Conservation (phyloP, 768 basidiomycete species). For the Mycena galopus region DNA sequence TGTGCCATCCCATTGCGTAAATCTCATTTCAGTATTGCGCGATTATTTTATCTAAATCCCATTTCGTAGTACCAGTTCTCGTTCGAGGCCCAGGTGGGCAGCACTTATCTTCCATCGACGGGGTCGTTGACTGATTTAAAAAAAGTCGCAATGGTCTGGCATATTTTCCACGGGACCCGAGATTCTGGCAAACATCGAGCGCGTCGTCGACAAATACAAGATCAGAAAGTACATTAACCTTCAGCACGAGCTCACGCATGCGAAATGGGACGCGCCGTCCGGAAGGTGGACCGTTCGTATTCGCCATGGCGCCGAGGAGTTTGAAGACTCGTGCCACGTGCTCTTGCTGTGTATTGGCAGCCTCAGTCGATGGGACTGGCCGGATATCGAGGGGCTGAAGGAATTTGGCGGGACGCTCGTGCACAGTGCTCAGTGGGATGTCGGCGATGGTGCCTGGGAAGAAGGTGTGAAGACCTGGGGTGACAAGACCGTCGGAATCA, state of each 20-base stretch:
- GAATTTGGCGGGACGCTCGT: constrained; percentile 68
- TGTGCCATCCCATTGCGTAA: too few relatives aligned
- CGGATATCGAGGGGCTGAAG: constrained; percentile 69
- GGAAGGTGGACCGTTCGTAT: constrained; percentile 71
- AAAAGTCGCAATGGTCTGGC: too few relatives aligned
- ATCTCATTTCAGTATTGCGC: too few relatives aligned
- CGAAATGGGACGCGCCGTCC: constrained; percentile 49
- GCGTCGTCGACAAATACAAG: constrained; percentile 25
- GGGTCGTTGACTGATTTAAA: too few relatives aligned
- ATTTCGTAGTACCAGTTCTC: too few relatives aligned
- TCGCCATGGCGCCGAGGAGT: constrained; percentile 52
- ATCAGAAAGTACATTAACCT: constrained; percentile 17
- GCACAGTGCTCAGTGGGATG: constrained; percentile 76
- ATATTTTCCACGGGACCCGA: too few relatives aligned
- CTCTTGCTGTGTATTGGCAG: constrained; percentile 65
- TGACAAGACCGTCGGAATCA: constrained; percentile 67
- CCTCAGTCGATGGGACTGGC: constrained; percentile 75
- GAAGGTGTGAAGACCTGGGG: constrained; percentile 63
- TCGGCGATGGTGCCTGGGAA: constrained; percentile 54
- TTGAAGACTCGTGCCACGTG: constrained; percentile 69
- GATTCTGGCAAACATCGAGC: constrained; percentile 12
- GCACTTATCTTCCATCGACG: too few relatives aligned
- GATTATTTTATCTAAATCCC: too few relatives aligned
- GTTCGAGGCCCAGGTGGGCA: too few relatives aligned
- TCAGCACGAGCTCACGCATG: constrained; percentile 27